Evolutionary conservation across 2,329 filamentous ascomycete species (phyloP).

Genomic region (Aureobasidium sp.): DNA sequence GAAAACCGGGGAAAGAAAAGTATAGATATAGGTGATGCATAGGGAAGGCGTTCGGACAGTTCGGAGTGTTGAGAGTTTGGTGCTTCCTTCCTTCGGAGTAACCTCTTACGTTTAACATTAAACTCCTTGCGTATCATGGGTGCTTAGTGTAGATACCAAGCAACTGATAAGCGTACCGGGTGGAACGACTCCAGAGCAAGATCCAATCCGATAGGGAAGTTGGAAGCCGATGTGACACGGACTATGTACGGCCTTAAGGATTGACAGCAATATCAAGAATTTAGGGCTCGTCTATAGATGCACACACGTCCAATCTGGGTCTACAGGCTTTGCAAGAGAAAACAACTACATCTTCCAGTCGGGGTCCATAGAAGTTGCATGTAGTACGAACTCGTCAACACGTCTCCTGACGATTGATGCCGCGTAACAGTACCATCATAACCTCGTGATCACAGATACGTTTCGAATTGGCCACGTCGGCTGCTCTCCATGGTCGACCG

Average conservation of each 20-base stretch:
- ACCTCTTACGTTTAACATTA: background rate
- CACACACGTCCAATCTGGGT: background rate
- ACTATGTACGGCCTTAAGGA: background rate
- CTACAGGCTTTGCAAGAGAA: background rate
- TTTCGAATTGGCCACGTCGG: background rate
- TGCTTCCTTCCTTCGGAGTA: conserved; percentile 7
- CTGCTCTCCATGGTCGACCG: background rate
- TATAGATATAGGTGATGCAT: conserved; percentile 2
- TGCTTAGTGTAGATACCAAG: background rate
- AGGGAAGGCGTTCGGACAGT: background rate
- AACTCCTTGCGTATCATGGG: background rate
- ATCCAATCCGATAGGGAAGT: background rate
- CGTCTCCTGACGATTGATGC: background rate
- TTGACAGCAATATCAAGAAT: background rate
- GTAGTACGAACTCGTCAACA: background rate
- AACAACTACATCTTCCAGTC: background rate
- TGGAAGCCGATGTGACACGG: background rate
- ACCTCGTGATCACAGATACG: no score
- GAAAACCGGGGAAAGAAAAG: background rate
- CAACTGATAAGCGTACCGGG: background rate
- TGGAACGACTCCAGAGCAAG: background rate
- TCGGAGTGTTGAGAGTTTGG: background rate
- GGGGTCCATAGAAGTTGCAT: background rate
- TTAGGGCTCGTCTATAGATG: background rate
- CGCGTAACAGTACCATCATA: background rate